Percentiles rank a stretch among this genome's conserved stretches.
phyloP scores from a whole-genome alignment of 768 basidiomycete species.

The Termitomyces sp. region DNA sequence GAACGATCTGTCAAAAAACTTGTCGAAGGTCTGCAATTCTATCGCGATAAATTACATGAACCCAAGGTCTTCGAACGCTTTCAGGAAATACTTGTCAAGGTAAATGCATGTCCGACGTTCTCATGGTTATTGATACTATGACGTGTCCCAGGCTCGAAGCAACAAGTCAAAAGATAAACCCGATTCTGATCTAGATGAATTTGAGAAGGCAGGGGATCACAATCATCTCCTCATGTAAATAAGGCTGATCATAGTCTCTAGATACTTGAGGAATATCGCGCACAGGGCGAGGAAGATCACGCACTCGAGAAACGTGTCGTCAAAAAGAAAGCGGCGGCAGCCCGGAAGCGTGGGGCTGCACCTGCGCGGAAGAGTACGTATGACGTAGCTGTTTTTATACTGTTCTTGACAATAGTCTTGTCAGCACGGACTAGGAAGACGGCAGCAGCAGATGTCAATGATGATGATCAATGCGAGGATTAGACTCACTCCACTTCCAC shows the following conservation, averaged over 20 bases:
- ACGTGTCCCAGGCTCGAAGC: conserved; percentile 56
- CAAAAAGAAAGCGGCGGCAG: conserved; percentile 75
- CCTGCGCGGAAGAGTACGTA: conserved; percentile 39
- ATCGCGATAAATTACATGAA: conserved; percentile 95
- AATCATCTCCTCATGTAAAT: background rate
- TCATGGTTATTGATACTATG: background rate
- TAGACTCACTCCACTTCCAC: background rate
- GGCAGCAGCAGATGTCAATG: conserved; percentile 6
- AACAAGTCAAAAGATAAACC: conserved; percentile 93
- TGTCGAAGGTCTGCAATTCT: conserved; percentile 86
- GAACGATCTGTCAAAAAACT: conserved; percentile 96
- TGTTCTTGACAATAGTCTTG: background rate
- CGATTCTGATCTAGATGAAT: conserved; percentile 91
- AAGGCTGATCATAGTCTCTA: conserved; percentile 21
- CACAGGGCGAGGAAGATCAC: conserved; percentile 88
- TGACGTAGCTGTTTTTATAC: background rate
- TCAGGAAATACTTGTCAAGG: conserved; percentile 88
- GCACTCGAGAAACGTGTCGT: conserved; percentile 83
- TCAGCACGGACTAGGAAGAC: conserved; percentile 13
- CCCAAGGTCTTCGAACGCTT: conserved; percentile 75
- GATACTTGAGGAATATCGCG: conserved; percentile 80
- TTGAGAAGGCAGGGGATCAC: conserved; percentile 60
- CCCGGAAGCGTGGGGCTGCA: conserved; percentile 48
- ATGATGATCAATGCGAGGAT: conserved; percentile 14
- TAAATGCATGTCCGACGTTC: conserved; percentile 19